phyloP scores from a whole-genome alignment of 495 filamentous ascomycete genomes.

The Penicillium samsonianum region DNA sequence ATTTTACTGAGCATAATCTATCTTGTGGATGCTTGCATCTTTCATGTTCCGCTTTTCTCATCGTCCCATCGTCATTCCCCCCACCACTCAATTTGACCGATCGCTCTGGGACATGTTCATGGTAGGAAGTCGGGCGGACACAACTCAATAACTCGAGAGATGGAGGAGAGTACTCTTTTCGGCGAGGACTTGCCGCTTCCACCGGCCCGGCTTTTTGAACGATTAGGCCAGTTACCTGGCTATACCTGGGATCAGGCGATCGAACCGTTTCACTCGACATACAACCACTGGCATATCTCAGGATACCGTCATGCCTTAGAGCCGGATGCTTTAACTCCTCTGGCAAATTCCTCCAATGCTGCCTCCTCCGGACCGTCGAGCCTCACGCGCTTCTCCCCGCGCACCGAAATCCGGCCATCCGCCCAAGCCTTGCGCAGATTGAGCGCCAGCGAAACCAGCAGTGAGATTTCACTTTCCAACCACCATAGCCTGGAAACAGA shows the following conservation, averaged over 20 bases:
- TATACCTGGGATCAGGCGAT: conserved; percentile 74
- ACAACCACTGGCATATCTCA: conserved; percentile 72
- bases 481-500: conserved; percentile 38
- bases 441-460: conserved; percentile 53
- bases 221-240: conserved; percentile 68
- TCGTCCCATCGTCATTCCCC: conserved; percentile 1
- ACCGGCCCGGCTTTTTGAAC: conserved; percentile 69
- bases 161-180: conserved; percentile 46
- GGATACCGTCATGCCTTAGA: conserved; percentile 50
- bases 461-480: conserved; percentile 43
- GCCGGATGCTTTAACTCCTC: conserved; percentile 43
- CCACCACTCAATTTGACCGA: conserved; percentile 2
- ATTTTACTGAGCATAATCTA: not conserved
- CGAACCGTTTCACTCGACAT: conserved; percentile 77
- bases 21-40: conserved; percentile 18
- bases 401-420: conserved; percentile 33
- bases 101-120: conserved; percentile 17
- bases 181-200: conserved; percentile 67
- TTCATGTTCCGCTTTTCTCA: conserved; percentile 21
- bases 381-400: conserved; percentile 49
- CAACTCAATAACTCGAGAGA: conserved; percentile 19
- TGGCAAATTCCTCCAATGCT: conserved; percentile 41
- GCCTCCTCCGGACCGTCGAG: conserved; percentile 44
- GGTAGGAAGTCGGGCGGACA: conserved; percentile 16
- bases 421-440: conserved; percentile 37